Conservation (phyloP, 495 filamentous ascomycete species). For the Coniosporium apollinis region DNA sequence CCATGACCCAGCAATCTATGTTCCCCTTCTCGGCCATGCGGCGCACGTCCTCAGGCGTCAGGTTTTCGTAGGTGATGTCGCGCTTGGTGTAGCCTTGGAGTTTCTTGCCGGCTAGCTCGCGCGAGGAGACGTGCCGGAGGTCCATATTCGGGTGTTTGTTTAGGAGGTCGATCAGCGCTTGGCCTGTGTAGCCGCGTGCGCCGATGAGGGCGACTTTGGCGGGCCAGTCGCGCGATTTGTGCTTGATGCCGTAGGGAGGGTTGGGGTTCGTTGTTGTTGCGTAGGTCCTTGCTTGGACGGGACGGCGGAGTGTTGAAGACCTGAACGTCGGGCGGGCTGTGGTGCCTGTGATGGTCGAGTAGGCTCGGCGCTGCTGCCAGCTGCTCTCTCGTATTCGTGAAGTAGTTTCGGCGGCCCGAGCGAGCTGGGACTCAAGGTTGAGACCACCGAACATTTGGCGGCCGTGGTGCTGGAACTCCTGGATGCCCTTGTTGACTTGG, state of each 20-base stretch:
- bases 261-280: constrained; percentile 83
- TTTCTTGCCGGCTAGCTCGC: constrained; percentile 81
- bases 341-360: neutral
- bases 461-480: constrained; percentile 71
- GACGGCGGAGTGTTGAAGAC: no score
- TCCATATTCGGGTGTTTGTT: constrained; percentile 91
- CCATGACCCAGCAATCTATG: constrained; percentile 98
- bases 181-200: constrained; percentile 89
- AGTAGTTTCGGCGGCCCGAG: constrained; percentile 55
- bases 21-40: constrained; percentile 82
- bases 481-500: constrained; percentile 73
- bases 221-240: constrained; percentile 65
- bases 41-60: constrained; percentile 75
- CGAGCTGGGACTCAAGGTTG: constrained; percentile 72
- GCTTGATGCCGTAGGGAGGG: constrained; percentile 87
- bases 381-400: constrained; percentile 14
- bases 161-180: constrained; percentile 78
- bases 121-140: constrained; percentile 82
- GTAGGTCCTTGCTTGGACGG: constrained; percentile 34
- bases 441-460: constrained; percentile 79
- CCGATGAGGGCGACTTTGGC: constrained; percentile 84
- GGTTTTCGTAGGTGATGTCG: constrained; percentile 86
- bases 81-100: constrained; percentile 83
- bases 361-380: constrained; percentile 2
- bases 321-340: neutral